phyloP scores from a whole-genome alignment of 2,329 filamentous ascomycete genomes.

The Talaromyces islandicus region DNA sequence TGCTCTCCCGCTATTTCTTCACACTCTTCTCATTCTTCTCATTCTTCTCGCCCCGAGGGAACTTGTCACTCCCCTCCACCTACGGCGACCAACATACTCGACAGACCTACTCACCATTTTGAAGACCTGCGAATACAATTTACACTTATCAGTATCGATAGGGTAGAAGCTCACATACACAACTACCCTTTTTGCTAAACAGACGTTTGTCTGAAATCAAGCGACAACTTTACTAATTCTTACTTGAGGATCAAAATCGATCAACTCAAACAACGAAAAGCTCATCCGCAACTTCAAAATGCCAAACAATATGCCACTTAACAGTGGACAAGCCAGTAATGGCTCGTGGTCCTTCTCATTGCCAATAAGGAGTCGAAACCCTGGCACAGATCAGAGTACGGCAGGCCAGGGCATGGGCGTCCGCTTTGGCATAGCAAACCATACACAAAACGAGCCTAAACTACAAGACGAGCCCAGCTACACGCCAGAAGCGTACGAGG shows the following conservation, averaged over 20 bases:
- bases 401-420: not conserved
- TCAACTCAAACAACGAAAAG: not conserved
- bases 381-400: not conserved
- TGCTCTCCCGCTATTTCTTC: not conserved
- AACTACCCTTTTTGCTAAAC: not conserved
- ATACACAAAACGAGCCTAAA: not conserved
- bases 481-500: not conserved
- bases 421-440: not conserved
- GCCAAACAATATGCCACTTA: not conserved
- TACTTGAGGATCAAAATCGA: not conserved
- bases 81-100: not conserved
- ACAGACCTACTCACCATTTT: not conserved
- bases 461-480: not conserved
- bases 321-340: not conserved
- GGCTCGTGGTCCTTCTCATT: not conserved
- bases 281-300: not conserved
- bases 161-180: not conserved
- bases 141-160: not conserved
- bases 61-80: not conserved
- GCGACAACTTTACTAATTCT: not conserved
- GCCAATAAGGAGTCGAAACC: not conserved
- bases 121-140: not conserved
- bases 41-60: not conserved
- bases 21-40: not conserved
- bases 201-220: not conserved